phyloP scores from a whole-genome alignment of 2,329 filamentous ascomycete species.

The Pseudogymnoascus verrucosus region DNA sequence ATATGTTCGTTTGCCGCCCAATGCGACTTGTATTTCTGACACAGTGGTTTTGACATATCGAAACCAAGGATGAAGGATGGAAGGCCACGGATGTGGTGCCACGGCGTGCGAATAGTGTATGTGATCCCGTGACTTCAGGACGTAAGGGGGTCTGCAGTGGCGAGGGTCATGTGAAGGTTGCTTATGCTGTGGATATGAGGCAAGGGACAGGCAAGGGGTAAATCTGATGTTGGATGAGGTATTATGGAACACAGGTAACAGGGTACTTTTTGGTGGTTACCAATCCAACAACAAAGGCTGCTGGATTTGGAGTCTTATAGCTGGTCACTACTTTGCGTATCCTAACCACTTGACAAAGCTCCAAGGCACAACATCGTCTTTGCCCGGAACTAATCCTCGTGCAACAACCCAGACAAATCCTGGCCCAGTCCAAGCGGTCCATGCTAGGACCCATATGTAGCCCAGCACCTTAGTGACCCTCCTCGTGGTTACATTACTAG shows the following conservation, averaged over 20 bases:
- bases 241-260: no score
- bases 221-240: not conserved
- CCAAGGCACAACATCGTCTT: slow-evolving; percentile 3
- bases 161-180: not conserved
- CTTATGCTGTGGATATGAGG: not conserved
- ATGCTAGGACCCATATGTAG: not conserved
- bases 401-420: not conserved
- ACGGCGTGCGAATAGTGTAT: not conserved
- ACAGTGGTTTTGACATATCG: not conserved
- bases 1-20: not conserved
- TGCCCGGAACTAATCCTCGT: not conserved
- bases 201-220: not conserved
- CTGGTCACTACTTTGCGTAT: not conserved
- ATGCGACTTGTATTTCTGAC: not conserved
- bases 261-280: no score
- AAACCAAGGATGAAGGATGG: not conserved
- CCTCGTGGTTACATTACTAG: not conserved
- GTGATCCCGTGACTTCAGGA: not conserved
- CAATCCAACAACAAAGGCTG: no score
- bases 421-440: not conserved
- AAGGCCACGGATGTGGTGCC: not conserved
- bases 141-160: not conserved
- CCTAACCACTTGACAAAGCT: not conserved
- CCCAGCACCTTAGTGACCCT: not conserved
- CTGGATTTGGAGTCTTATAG: no score